These are phyloP conservation scores for Candida boleticola DNA, from an alignment of 805 yeast genomes.

Conservation along the genomic window DNA sequence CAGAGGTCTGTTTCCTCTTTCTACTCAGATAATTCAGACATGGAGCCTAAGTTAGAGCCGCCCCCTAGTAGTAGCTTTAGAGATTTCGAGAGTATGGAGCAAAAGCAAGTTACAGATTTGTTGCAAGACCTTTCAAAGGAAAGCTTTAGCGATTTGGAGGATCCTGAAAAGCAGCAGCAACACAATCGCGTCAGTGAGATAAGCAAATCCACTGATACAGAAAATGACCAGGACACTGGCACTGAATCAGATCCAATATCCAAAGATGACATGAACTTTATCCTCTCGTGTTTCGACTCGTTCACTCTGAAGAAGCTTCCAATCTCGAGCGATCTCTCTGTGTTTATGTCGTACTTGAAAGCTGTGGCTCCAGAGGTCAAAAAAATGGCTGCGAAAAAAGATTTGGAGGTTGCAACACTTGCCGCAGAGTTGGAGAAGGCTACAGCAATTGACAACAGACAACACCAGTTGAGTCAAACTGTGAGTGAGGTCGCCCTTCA, in stretches of 20 bases:
- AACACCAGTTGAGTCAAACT: no score
- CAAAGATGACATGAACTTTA: not conserved
- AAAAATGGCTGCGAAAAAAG: not conserved
- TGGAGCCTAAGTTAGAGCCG: not conserved
- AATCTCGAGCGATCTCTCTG: not conserved
- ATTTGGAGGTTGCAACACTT: not conserved
- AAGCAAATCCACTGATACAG: no score
- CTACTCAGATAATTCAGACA: slow-evolving; percentile 5
- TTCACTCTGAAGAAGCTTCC: not conserved
- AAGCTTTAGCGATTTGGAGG: no score
- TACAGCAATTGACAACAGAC: no score
- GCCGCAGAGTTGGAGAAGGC: not conserved
- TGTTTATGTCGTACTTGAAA: not conserved
- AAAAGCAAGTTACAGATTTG: not conserved
- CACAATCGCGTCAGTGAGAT: no score
- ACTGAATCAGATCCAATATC: no score
- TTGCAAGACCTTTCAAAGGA: no score
- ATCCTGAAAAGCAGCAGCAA: no score
- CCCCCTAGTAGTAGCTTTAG: no score
- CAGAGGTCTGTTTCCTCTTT: no score
- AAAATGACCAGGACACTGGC: no score
- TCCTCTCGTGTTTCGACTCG: not conserved
- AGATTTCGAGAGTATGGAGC: not conserved
- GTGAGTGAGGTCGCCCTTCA: no score
- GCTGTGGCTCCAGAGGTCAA: not conserved